phyloP scores from a whole-genome alignment of 805 yeast genomes.

The Ogataea angusta region DNA sequence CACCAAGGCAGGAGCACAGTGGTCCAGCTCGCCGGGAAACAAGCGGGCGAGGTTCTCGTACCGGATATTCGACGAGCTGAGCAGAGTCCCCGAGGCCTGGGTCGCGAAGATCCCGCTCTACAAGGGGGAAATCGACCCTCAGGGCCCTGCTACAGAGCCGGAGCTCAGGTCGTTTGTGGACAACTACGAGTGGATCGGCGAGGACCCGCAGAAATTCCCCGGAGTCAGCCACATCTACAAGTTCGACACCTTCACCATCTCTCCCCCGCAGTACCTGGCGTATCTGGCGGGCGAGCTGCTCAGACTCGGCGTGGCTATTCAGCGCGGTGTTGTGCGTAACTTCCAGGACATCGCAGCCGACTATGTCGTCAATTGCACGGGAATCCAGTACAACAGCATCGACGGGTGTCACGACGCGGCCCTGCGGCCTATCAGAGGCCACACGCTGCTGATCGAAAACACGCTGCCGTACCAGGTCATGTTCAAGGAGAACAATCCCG shows the following conservation, averaged over 20 bases:
- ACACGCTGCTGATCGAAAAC: slow-evolving; percentile 51
- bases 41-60: slow-evolving; percentile 38
- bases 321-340: slow-evolving; percentile 38
- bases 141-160: slow-evolving; percentile 27
- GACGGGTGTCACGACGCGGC: slow-evolving; percentile 49
- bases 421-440: slow-evolving; percentile 56
- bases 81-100: slow-evolving; percentile 38
- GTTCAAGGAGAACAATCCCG: slow-evolving; percentile 30
- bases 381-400: slow-evolving; percentile 43
- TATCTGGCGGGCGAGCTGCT: slow-evolving; percentile 46
- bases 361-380: slow-evolving; percentile 56
- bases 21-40: slow-evolving; percentile 47
- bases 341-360: slow-evolving; percentile 41
- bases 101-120: slow-evolving; percentile 23
- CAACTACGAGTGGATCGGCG: slow-evolving; percentile 33
- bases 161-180: slow-evolving; percentile 51
- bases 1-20: slow-evolving; percentile 71
- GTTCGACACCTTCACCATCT: slow-evolving; percentile 53
- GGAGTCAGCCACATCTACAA: slow-evolving; percentile 36
- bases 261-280: slow-evolving; percentile 54
- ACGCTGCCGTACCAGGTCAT: slow-evolving; percentile 36
- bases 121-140: slow-evolving; percentile 19
- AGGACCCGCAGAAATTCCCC: slow-evolving; percentile 31
- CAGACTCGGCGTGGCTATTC: slow-evolving; percentile 44
- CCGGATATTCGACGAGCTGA: slow-evolving; percentile 33